Evolutionary conservation across 306 rosid species (phyloP).

Genomic region (Senna tora): DNA sequence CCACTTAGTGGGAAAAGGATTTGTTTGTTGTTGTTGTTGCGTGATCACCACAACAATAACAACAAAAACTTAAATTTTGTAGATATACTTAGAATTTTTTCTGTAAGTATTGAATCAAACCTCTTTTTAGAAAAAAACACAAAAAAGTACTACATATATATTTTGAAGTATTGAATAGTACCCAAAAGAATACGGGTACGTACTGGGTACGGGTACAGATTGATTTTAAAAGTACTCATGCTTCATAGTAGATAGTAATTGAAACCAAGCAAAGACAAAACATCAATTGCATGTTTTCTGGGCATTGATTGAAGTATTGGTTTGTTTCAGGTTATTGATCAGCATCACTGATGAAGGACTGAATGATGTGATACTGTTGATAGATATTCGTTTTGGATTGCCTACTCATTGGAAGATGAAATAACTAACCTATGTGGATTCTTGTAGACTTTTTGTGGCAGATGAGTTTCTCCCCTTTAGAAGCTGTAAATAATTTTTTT

Average conservation of each 20-base stretch:
- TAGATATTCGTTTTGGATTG: conserved; percentile 34
- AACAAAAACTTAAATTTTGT: no score
- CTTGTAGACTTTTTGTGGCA: conserved; percentile 84
- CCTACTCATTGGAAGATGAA: conserved; percentile 58
- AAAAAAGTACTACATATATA: no score
- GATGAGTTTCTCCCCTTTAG: conserved; percentile 98
- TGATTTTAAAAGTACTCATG: no score
- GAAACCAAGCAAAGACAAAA: conserved; percentile 16
- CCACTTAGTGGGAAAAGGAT: no score
- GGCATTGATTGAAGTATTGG: conserved; percentile 48
- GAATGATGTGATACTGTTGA: conserved; percentile 46
- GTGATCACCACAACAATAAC: no score
- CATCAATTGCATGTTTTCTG: conserved; percentile 30
- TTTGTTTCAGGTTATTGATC: conserved; percentile 62
- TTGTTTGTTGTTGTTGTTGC: no score
- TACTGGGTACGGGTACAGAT: no score
- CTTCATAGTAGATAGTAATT: conserved; percentile 8
- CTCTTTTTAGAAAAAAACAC: no score
- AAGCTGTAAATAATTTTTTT: conserved; percentile 77
- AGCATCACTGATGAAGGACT: conserved; percentile 36
- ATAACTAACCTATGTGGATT: conserved; percentile 66
- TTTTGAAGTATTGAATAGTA: no score
- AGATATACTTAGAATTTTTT: no score
- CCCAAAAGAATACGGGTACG: no score
- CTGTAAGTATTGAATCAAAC: no score